phyloP scores from a whole-genome alignment of 2,329 filamentous ascomycete genomes.

The Colletotrichum sp. region DNA sequence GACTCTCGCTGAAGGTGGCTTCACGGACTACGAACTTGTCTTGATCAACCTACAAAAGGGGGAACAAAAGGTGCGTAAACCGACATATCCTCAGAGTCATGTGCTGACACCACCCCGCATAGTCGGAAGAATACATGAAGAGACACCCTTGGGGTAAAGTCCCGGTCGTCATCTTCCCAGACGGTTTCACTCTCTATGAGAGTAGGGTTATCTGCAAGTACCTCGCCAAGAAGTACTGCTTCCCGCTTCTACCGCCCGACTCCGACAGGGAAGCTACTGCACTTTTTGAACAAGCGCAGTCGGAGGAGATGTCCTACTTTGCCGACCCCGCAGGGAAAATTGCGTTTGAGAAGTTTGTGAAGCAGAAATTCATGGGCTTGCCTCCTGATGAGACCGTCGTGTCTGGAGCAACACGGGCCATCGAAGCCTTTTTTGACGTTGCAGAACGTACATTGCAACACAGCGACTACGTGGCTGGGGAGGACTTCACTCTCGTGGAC shows the following conservation, averaged over 20 bases:
- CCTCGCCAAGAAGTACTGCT: slow-evolving; percentile 48
- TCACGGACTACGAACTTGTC: slow-evolving; percentile 45
- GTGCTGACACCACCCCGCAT: slow-evolving; percentile 26
- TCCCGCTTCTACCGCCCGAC: slow-evolving; percentile 43
- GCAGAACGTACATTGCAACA: slow-evolving; percentile 42
- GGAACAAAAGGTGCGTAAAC: slow-evolving; percentile 43
- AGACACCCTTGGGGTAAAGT: slow-evolving; percentile 48
- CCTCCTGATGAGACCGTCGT: slow-evolving; percentile 45
- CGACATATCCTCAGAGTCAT: slow-evolving; percentile 7
- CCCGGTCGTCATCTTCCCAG: slow-evolving; percentile 40
- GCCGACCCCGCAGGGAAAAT: slow-evolving; percentile 46
- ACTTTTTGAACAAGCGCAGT: slow-evolving; percentile 48
- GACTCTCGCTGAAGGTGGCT: slow-evolving; percentile 47
- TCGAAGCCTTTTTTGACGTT: slow-evolving; percentile 48
- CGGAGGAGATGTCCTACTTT: slow-evolving; percentile 46
- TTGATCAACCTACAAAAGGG: slow-evolving; percentile 40
- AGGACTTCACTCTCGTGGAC: slow-evolving; percentile 46
- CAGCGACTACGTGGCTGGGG: slow-evolving; percentile 48
- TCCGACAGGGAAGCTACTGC: slow-evolving; percentile 44
- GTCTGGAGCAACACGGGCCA: slow-evolving; percentile 35
- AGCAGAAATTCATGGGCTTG: slow-evolving; percentile 44
- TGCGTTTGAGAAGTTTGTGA: slow-evolving; percentile 49
- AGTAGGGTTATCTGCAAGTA: slow-evolving; percentile 53
- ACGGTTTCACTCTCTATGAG: slow-evolving; percentile 50
- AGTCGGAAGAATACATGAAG: slow-evolving; percentile 40